Conservation (phyloP, 495 filamentous ascomycete genomes). For the Trichoderma reesei region DNA sequence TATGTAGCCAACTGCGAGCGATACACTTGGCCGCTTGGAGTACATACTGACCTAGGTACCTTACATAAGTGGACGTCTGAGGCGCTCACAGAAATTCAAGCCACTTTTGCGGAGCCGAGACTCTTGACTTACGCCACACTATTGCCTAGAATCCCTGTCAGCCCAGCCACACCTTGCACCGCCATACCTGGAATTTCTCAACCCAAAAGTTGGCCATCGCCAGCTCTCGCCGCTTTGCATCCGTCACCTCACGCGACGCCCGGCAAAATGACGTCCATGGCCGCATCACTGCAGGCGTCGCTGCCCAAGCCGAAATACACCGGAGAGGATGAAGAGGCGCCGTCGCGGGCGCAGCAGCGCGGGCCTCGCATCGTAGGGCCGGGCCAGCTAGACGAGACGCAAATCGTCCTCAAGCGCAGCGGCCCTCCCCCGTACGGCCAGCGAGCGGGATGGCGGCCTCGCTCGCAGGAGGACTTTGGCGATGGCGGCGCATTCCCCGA, state of each 20-base stretch:
- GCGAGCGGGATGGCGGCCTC: conserved; percentile 78
- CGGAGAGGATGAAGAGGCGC: conserved; percentile 74
- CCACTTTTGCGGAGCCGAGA: not conserved
- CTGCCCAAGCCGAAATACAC: conserved; percentile 86
- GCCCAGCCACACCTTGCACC: conserved; percentile 16
- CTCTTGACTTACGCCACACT: not conserved
- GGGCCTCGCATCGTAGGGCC: conserved; percentile 72
- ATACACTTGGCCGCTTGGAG: no score
- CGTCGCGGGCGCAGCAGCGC: conserved; percentile 59
- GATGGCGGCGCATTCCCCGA: conserved; percentile 97
- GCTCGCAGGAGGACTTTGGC: conserved; percentile 79
- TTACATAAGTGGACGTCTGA: no score
- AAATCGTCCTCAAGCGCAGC: conserved; percentile 71
- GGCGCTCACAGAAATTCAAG: not conserved
- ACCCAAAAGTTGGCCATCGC: conserved; percentile 13
- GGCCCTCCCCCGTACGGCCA: conserved; percentile 84
- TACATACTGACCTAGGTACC: no score
- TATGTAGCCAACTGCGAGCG: not conserved
- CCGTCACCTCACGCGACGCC: conserved; percentile 9
- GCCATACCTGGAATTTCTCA: conserved; percentile 10
- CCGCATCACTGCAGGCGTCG: conserved; percentile 66
- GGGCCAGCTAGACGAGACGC: conserved; percentile 70
- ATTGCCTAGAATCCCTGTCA: not conserved
- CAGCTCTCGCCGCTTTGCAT: conserved; percentile 4
- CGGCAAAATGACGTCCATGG: conserved; percentile 54